A percentile compares a stretch with the other conserved stretches of the same genome.
These are phyloP conservation scores for Cocos nucifera DNA, from an alignment of 176 grass and related monocot species.

Conservation along the genomic window DNA sequence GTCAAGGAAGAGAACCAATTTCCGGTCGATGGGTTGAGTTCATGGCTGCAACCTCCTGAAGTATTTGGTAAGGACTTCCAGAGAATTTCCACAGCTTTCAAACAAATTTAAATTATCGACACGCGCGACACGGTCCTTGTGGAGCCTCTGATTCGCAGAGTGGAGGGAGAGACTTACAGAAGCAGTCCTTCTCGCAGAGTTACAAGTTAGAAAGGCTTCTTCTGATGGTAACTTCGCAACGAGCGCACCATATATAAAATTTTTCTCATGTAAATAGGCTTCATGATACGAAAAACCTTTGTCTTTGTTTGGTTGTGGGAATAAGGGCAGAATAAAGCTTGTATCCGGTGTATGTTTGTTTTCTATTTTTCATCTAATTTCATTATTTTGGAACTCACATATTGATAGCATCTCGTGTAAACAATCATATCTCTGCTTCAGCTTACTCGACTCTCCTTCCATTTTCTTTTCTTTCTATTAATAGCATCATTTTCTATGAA, in stretches of 20 bases:
- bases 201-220: not conserved
- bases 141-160: not conserved
- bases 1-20: constrained; percentile 5
- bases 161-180: not conserved
- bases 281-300: not conserved
- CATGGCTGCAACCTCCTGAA: not conserved
- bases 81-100: constrained; percentile 3
- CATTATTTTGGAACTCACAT: constrained; percentile 5
- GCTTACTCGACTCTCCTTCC: not conserved
- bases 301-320: not conserved
- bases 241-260: not conserved
- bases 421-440: constrained; percentile 1
- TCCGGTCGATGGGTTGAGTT: not conserved
- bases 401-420: not conserved
- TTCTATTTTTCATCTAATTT: not conserved
- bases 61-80: constrained; percentile 10
- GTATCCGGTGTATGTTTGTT: not conserved
- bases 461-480: not conserved
- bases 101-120: constrained; percentile 6
- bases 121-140: not conserved
- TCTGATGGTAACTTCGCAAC: not conserved
- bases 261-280: constrained; percentile 4
- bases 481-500: not conserved
- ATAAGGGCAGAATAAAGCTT: constrained; percentile 6
- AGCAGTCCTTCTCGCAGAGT: not conserved